A percentile compares a stretch with the other conserved stretches of the same genome.
phyloP scores from a whole-genome alignment of 352 stramenopile genomes.

The Paralagenidium karlingii region DNA sequence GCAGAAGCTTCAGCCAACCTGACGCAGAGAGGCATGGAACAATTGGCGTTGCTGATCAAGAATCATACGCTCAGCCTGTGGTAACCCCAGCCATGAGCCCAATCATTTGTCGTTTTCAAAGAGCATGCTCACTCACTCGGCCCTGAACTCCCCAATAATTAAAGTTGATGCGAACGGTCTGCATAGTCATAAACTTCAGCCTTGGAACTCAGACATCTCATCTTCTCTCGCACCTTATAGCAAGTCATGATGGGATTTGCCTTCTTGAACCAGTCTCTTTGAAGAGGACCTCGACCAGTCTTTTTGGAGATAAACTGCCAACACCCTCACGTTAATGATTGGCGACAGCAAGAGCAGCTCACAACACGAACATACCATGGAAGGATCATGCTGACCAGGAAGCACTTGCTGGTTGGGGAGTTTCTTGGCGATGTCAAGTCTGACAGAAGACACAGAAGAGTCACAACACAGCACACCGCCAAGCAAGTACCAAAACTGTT shows the following conservation, averaged over 20 bases:
- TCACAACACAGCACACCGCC: neutral
- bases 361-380: slow-evolving; percentile 15
- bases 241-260: slow-evolving; percentile 75
- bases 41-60: slow-evolving; percentile 73
- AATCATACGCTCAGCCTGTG: slow-evolving; percentile 63
- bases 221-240: too few relatives aligned
- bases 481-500: neutral
- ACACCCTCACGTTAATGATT: neutral
- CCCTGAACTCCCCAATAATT: slow-evolving; percentile 79
- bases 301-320: slow-evolving; percentile 27
- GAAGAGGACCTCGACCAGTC: slow-evolving; percentile 51
- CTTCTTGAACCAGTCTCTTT: slow-evolving; percentile 50
- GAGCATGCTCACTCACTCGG: slow-evolving; percentile 19
- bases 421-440: slow-evolving; percentile 64
- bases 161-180: slow-evolving; percentile 79
- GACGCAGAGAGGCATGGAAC: slow-evolving; percentile 56
- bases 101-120: neutral
- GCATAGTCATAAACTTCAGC: neutral
- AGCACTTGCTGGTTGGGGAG: slow-evolving; percentile 62
- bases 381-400: slow-evolving; percentile 52
- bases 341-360: neutral
- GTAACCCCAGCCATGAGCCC: neutral
- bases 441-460: slow-evolving; percentile 8
- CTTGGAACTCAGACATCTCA: too few relatives aligned
- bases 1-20: too few relatives aligned